These are phyloP conservation scores for Escovopsis sp. DNA, from an alignment of 2,329 filamentous ascomycete genomes.

Conservation along the genomic window DNA sequence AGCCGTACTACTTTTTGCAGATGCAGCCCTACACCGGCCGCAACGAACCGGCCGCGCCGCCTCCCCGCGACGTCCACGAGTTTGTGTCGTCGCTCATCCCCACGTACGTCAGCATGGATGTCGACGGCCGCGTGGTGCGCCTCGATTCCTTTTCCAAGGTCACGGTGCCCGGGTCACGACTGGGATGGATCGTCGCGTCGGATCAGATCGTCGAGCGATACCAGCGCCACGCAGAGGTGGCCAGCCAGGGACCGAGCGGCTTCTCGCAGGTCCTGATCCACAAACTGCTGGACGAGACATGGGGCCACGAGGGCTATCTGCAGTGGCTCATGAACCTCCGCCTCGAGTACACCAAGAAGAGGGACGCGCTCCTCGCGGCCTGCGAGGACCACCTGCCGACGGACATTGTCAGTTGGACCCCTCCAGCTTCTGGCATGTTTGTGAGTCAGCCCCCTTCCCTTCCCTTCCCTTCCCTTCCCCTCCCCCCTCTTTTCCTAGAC, in stretches of 20 bases:
- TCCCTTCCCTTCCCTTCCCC: not conserved
- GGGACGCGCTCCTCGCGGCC: conserved; percentile 62
- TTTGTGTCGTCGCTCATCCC: conserved; percentile 53
- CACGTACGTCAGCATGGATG: conserved; percentile 64
- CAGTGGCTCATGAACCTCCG: conserved; percentile 78
- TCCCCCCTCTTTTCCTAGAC: not conserved
- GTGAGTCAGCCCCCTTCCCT: conserved; percentile 30
- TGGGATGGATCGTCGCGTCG: conserved; percentile 82
- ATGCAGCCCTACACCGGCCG: conserved; percentile 59
- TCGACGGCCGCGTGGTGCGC: conserved; percentile 76
- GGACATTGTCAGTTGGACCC: conserved; percentile 63
- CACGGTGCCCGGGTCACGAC: conserved; percentile 63
- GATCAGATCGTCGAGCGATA: conserved; percentile 75
- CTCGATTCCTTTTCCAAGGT: conserved; percentile 93
- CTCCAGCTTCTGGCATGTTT: conserved; percentile 89
- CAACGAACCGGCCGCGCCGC: conserved; percentile 33
- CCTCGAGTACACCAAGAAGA: conserved; percentile 62
- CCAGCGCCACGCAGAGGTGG: conserved; percentile 66
- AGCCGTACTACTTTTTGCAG: conserved; percentile 90
- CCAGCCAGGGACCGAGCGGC: conserved; percentile 73
- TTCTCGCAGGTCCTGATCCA: conserved; percentile 72
- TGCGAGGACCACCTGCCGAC: conserved; percentile 65
- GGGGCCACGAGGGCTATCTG: conserved; percentile 84
- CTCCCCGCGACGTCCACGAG: conserved; percentile 47
- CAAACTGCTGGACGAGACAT: conserved; percentile 83